Evolutionary conservation across 768 basidiomycete species (phyloP).

Genomic region (Pisolithus sp.): DNA sequence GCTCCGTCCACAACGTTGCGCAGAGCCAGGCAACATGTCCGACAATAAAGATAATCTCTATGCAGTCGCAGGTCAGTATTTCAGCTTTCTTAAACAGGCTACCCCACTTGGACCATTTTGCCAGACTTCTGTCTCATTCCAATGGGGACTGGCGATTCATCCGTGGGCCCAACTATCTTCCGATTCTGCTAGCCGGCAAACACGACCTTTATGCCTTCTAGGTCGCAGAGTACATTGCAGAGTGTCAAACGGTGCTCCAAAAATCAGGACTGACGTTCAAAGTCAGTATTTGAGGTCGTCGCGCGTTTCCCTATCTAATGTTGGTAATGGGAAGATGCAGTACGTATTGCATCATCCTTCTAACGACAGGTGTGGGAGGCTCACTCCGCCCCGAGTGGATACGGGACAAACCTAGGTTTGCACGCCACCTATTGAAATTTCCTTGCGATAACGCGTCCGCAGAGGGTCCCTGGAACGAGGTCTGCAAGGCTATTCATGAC

Average conservation of each 20-base stretch:
- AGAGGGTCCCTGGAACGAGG: constrained; percentile 84
- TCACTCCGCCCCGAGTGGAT: constrained; percentile 48
- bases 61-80: constrained; percentile 60
- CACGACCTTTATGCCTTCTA: constrained; percentile 16
- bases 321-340: constrained; percentile 29
- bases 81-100: not conserved
- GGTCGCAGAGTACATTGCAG: constrained; percentile 75
- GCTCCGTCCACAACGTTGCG: not conserved
- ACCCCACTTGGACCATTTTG: not conserved
- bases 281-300: constrained; percentile 33
- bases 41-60: constrained; percentile 45
- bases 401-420: constrained; percentile 83
- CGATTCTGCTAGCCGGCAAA: constrained; percentile 10
- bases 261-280: constrained; percentile 79
- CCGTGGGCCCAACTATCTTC: constrained; percentile 37
- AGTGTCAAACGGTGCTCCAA: constrained; percentile 78
- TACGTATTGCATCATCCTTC: constrained; percentile 18
- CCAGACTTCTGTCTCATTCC: constrained; percentile 87
- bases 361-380: constrained; percentile 3
- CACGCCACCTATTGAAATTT: not conserved
- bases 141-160: constrained; percentile 69
- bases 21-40: constrained; percentile 9
- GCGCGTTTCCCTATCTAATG: not conserved
- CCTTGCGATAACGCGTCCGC: not conserved
- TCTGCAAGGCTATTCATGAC: constrained; percentile 81